Percentiles rank a stretch among this genome's conserved stretches.
phyloP scores from a whole-genome alignment of 306 rosid genomes.

The Cercis canadensis region DNA sequence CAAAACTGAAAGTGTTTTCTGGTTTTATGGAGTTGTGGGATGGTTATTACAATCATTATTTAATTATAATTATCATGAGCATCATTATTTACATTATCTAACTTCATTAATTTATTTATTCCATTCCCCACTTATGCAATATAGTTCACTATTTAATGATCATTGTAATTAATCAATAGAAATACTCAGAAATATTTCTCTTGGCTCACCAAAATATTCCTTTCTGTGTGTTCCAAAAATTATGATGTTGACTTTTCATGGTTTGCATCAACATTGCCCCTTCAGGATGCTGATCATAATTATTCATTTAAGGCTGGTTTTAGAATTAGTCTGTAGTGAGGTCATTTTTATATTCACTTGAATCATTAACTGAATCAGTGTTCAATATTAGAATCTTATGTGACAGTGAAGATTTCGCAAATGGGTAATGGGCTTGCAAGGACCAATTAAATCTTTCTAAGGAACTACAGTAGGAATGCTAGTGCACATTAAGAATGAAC shows the following conservation, averaged over 20 bases:
- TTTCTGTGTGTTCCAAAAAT: background rate
- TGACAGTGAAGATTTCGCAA: background rate
- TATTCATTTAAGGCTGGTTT: background rate
- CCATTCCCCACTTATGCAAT: background rate
- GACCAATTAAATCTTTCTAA: background rate
- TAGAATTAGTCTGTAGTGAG: background rate
- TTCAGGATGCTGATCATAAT: background rate
- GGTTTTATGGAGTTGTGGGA: background rate
- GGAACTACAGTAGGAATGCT: background rate
- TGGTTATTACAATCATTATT: slow-evolving; percentile 24
- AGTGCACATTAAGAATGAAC: background rate
- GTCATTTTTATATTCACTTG: background rate
- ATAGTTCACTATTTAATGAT: no score
- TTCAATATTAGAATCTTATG: background rate
- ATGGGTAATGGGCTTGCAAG: background rate
- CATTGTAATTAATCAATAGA: no score
- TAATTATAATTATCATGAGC: background rate
- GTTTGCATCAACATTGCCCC: slow-evolving; percentile 1
- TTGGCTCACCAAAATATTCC: no score
- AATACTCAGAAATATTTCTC: no score
- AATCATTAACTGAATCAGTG: background rate
- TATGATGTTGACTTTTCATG: background rate
- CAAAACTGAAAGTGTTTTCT: background rate
- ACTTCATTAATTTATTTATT: background rate
- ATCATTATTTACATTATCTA: background rate